Evolutionary conservation across 768 basidiomycete genomes (phyloP).

Genomic region (Stropharia rugosoannulata): DNA sequence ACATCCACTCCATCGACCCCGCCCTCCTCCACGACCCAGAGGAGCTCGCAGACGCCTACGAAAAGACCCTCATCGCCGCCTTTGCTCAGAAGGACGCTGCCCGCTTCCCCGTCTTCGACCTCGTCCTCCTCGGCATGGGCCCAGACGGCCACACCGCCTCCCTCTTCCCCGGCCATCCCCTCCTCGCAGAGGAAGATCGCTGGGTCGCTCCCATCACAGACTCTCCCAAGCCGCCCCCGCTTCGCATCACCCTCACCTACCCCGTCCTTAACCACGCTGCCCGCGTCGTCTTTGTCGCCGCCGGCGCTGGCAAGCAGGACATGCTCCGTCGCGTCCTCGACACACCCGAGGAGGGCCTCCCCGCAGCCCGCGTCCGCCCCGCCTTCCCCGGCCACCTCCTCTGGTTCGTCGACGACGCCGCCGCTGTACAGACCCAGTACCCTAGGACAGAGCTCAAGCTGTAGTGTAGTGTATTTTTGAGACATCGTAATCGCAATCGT

Average conservation of each 20-base stretch:
- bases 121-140: slow-evolving; percentile 95
- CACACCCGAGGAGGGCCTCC: slow-evolving; percentile 74
- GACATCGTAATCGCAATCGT: background rate
- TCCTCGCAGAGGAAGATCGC: slow-evolving; percentile 82
- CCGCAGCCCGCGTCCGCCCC: slow-evolving; percentile 80
- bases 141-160: slow-evolving; percentile 98
- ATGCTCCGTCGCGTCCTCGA: slow-evolving; percentile 76
- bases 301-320: slow-evolving; percentile 81
- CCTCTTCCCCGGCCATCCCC: slow-evolving; percentile 90
- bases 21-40: slow-evolving; percentile 68
- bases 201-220: slow-evolving; percentile 96
- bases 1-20: slow-evolving; percentile 85
- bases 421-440: slow-evolving; percentile 62
- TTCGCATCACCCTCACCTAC: slow-evolving; percentile 89
- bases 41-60: slow-evolving; percentile 79
- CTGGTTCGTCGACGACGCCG: slow-evolving; percentile 94
- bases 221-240: slow-evolving; percentile 90
- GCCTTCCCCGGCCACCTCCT: slow-evolving; percentile 80
- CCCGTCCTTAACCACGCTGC: slow-evolving; percentile 90
- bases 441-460: slow-evolving; percentile 57
- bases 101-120: slow-evolving; percentile 95
- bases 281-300: slow-evolving; percentile 85
- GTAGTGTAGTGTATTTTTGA: slow-evolving; percentile 24
- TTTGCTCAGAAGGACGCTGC: slow-evolving; percentile 94
- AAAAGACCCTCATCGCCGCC: slow-evolving; percentile 80